A percentile compares a stretch with the other conserved stretches of the same genome.
Evolutionary conservation across 2,329 filamentous ascomycete genomes (phyloP).

Genomic region (Stylonectria norvegica): DNA sequence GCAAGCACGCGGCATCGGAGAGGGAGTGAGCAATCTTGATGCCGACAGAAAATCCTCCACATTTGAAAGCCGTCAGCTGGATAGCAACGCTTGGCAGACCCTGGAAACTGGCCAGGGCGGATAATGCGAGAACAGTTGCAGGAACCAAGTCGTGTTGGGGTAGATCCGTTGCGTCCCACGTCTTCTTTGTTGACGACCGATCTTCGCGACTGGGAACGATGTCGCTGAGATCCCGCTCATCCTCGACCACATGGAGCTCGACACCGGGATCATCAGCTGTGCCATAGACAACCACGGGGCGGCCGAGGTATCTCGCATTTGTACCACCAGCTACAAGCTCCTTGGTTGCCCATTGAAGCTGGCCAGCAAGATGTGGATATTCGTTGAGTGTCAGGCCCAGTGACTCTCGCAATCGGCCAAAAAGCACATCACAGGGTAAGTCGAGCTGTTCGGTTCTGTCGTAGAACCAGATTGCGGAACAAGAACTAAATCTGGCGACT

Average conservation of each 20-base stretch:
- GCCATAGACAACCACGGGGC: neutral
- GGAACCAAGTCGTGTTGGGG: neutral
- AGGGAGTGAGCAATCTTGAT: neutral
- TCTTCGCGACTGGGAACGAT: neutral
- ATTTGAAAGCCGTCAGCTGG: neutral
- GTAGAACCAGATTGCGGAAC: neutral
- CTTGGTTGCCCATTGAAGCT: neutral
- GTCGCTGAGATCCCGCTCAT: neutral
- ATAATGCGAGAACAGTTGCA: neutral
- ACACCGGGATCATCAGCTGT: neutral
- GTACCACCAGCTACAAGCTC: neutral
- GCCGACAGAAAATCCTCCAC: neutral
- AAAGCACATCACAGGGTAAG: neutral
- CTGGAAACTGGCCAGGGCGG: neutral
- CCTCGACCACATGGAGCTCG: neutral
- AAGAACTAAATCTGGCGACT: neutral
- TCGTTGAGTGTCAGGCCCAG: neutral
- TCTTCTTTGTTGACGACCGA: neutral
- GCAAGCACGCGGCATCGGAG: neutral
- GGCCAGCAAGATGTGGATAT: neutral
- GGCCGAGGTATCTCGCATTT: neutral
- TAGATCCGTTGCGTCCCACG: neutral
- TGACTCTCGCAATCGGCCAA: neutral
- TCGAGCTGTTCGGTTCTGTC: neutral
- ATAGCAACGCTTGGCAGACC: neutral